Evolutionary conservation across 495 filamentous ascomycete species (phyloP).

Genomic region (Extremus antarcticus): DNA sequence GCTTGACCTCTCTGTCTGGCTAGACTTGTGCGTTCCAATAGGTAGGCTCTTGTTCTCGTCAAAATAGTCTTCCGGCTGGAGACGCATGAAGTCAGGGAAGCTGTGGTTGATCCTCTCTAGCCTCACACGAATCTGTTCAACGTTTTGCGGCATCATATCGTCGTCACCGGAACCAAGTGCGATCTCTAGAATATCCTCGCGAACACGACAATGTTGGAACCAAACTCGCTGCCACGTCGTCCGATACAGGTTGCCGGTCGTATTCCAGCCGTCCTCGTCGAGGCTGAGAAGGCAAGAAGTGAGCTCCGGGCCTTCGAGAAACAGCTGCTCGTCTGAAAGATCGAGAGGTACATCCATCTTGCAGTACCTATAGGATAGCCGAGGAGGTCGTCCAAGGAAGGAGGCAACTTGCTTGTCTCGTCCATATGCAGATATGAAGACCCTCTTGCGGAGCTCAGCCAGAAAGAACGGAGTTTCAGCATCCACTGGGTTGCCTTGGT

Average conservation of each 20-base stretch:
- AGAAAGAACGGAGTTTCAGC: conserved; percentile 43
- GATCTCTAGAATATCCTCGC: conserved; percentile 51
- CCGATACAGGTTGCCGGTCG: conserved; percentile 28
- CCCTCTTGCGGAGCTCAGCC: conserved; percentile 38
- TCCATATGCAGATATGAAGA: conserved; percentile 44
- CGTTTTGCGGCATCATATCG: conserved; percentile 10
- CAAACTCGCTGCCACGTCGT: conserved; percentile 40
- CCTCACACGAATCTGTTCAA: conserved; percentile 5
- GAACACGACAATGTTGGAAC: conserved; percentile 37
- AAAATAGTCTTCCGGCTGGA: conserved; percentile 12
- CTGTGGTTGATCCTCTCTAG: conserved; percentile 11
- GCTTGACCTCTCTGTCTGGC: conserved; percentile 8
- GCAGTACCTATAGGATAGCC: conserved; percentile 44
- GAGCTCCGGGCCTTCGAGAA: conserved; percentile 37
- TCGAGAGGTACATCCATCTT: conserved; percentile 47
- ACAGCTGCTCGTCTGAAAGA: conserved; percentile 41
- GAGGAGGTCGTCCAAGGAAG: conserved; percentile 47
- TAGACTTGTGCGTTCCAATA: neutral
- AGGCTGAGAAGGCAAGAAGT: conserved; percentile 35
- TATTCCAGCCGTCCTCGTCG: conserved; percentile 46
- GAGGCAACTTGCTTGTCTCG: conserved; percentile 43
- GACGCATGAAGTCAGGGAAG: conserved; percentile 16
- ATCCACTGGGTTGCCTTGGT: conserved; percentile 38
- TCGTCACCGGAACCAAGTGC: conserved; percentile 41
- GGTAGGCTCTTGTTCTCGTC: neutral